phyloP scores from a whole-genome alignment of 352 stramenopile species.

The Pythium aquatile region DNA sequence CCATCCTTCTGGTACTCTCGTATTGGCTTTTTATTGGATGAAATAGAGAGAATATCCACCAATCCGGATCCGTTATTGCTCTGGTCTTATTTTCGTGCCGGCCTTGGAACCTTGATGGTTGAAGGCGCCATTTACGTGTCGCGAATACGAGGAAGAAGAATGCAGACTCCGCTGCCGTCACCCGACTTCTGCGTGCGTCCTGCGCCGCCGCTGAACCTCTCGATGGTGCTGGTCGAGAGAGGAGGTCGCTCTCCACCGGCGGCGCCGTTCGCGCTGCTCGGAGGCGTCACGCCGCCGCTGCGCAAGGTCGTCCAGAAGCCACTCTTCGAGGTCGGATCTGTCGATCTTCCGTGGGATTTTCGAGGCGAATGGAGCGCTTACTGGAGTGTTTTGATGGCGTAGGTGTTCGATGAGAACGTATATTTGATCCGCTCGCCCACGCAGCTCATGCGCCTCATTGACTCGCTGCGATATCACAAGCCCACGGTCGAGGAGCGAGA shows the following conservation, averaged over 20 bases:
- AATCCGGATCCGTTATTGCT: background rate
- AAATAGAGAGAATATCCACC: constrained; percentile 10
- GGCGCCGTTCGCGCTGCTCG: constrained; percentile 16
- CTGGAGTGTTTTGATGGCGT: background rate
- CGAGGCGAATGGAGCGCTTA: background rate
- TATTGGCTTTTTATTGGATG: constrained; percentile 1
- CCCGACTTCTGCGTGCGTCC: constrained; percentile 7
- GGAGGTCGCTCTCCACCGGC: background rate
- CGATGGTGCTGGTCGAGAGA: constrained; percentile 5
- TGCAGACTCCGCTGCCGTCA: constrained; percentile 11
- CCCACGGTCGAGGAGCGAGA: constrained; percentile 68
- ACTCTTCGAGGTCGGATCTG: constrained; percentile 58
- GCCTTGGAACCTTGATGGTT: constrained; percentile 8
- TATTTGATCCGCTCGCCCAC: constrained; percentile 69
- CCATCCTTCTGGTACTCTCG: constrained; percentile 6
- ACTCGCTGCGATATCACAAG: constrained; percentile 83
- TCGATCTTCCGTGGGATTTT: background rate
- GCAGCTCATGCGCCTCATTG: constrained; percentile 81
- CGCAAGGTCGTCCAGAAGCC: constrained; percentile 69
- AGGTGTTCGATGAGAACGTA: constrained; percentile 77
- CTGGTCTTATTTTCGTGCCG: constrained; percentile 17
- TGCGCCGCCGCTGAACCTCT: constrained; percentile 14
- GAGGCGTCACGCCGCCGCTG: constrained; percentile 30
- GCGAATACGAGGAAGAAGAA: background rate
- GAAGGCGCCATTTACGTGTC: constrained; percentile 15